phyloP scores from a whole-genome alignment of 495 filamentous ascomycete species.

The Neurospora tetraspora region DNA sequence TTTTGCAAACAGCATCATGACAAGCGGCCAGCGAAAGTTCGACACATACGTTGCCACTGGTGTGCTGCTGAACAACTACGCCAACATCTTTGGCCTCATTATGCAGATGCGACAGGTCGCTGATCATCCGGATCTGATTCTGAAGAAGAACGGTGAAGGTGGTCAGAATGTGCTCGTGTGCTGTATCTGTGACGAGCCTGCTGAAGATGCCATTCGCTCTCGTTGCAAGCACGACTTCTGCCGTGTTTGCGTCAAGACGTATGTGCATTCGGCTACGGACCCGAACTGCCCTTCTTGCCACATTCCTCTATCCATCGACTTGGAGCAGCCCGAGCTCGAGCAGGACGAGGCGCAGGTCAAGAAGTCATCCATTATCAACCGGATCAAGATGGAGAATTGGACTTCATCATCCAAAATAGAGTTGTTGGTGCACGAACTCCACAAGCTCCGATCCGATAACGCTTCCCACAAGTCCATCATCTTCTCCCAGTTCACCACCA shows the following conservation, averaged over 20 bases:
- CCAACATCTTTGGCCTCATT: slow-evolving; percentile 79
- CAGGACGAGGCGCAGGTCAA: slow-evolving; percentile 75
- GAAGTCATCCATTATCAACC: slow-evolving; percentile 92
- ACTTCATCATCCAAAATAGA: slow-evolving; percentile 97
- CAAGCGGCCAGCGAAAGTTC: slow-evolving; percentile 73
- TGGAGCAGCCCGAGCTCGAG: slow-evolving; percentile 88
- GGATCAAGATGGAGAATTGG: slow-evolving; percentile 96
- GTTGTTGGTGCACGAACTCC: slow-evolving; percentile 84
- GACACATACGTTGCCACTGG: slow-evolving; percentile 91
- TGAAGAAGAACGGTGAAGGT: slow-evolving; percentile 74
- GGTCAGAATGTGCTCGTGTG: slow-evolving; percentile 89
- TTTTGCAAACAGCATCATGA: slow-evolving; percentile 93
- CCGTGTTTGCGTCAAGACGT: slow-evolving; percentile 76
- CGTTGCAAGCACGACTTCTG: slow-evolving; percentile 94
- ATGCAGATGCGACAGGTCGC: slow-evolving; percentile 97
- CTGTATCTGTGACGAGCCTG: slow-evolving; percentile 87
- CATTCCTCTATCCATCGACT: slow-evolving; percentile 77
- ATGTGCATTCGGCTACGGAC: slow-evolving; percentile 60
- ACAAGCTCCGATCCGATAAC: slow-evolving; percentile 78
- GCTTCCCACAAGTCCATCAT: slow-evolving; percentile 93
- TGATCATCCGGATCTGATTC: slow-evolving; percentile 87
- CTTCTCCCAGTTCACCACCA: slow-evolving; percentile 94
- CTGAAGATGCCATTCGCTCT: slow-evolving; percentile 87
- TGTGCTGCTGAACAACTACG: slow-evolving; percentile 94
- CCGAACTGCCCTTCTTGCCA: slow-evolving; percentile 90